Evolutionary conservation across 495 filamentous ascomycete genomes (phyloP).

Genomic region (Platismatia glauca): DNA sequence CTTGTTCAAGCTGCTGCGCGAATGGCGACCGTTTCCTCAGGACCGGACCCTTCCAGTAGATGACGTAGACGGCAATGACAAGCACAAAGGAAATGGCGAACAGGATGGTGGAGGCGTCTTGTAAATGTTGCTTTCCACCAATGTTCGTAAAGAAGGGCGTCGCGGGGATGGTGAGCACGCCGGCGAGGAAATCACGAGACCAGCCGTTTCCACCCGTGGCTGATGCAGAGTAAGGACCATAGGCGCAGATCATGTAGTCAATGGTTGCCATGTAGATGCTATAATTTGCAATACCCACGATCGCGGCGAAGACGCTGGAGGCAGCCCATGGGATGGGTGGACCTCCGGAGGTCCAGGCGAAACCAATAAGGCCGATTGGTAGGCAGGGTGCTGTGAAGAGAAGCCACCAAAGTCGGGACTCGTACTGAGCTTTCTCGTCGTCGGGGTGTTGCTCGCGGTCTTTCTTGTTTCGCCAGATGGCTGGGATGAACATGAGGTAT

Average conservation of each 20-base stretch:
- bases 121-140: conserved; percentile 50
- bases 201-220: conserved; percentile 66
- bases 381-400: conserved; percentile 49
- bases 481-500: conserved; percentile 44
- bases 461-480: conserved; percentile 43
- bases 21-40: conserved; percentile 64
- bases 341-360: conserved; percentile 54
- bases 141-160: conserved; percentile 56
- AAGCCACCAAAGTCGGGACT: conserved; percentile 53
- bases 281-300: conserved; percentile 64
- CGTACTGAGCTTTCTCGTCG: conserved; percentile 48
- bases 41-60: conserved; percentile 66
- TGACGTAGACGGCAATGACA: conserved; percentile 64
- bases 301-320: conserved; percentile 51
- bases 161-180: conserved; percentile 64
- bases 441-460: conserved; percentile 42
- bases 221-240: conserved; percentile 63
- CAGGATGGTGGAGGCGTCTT: conserved; percentile 66
- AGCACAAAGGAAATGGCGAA: conserved; percentile 58
- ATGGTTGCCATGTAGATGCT: conserved; percentile 68
- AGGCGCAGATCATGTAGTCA: conserved; percentile 65
- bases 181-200: conserved; percentile 75
- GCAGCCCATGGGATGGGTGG: conserved; percentile 55
- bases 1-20: conserved; percentile 58
- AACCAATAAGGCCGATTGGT: conserved; percentile 53